Evolutionary conservation across 2,329 filamentous ascomycete species (phyloP).

Genomic region (Diaporthe ilicicola): DNA sequence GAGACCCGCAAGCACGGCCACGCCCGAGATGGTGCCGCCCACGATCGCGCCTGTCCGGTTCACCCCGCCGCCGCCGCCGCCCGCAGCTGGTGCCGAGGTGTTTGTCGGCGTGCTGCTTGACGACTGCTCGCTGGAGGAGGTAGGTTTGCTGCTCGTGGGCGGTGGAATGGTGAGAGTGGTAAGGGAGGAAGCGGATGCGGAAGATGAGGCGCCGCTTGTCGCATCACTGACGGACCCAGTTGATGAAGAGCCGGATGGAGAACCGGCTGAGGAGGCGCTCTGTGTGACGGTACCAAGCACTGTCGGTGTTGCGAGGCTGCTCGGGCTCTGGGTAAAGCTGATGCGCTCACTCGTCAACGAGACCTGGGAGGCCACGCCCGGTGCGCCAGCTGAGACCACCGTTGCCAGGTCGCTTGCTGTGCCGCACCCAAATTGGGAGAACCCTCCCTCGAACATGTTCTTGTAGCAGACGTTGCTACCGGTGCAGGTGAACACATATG

Average conservation of each 20-base stretch:
- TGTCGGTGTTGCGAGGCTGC: constrained; percentile 51
- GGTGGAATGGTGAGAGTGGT: constrained; percentile 34
- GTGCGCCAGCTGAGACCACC: constrained; percentile 56
- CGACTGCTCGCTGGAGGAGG: constrained; percentile 25
- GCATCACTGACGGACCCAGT: background rate
- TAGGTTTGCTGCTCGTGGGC: constrained; percentile 23
- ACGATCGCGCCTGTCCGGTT: constrained; percentile 60
- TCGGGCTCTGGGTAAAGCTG: constrained; percentile 50
- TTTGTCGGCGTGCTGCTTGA: constrained; percentile 32
- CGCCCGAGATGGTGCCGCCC: constrained; percentile 61
- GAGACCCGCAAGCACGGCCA: constrained; percentile 55
- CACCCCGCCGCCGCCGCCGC: constrained; percentile 27
- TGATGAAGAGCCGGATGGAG: constrained; percentile 23
- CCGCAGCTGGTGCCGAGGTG: constrained; percentile 31
- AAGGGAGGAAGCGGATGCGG: constrained; percentile 25
- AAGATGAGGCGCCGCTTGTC: constrained; percentile 23
- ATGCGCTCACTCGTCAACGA: constrained; percentile 51
- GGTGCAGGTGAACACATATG: constrained; percentile 65
- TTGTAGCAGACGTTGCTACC: constrained; percentile 61
- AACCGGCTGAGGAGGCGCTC: constrained; percentile 34
- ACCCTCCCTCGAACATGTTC: constrained; percentile 64
- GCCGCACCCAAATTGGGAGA: constrained; percentile 66
- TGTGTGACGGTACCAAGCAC: constrained; percentile 46
- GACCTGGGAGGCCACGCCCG: constrained; percentile 49
- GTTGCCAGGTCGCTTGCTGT: constrained; percentile 57